Conservation (phyloP, 495 filamentous ascomycete species). For the Daldinia grandis region DNA sequence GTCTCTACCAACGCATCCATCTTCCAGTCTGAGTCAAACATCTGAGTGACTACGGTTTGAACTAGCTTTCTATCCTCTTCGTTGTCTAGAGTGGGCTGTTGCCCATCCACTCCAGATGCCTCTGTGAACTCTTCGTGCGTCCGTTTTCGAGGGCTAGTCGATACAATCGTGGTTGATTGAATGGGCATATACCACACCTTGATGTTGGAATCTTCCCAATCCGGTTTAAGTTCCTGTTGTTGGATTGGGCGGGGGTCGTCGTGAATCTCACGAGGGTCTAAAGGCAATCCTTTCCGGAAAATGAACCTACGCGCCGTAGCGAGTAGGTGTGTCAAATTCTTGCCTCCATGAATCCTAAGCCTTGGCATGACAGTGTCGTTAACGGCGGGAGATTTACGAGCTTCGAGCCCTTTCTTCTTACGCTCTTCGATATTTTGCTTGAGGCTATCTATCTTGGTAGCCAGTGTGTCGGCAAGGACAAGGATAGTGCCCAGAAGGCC, state of each 20-base stretch:
- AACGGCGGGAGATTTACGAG: conserved; percentile 3
- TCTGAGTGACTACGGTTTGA: conserved; percentile 70
- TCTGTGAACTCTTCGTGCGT: conserved; percentile 65
- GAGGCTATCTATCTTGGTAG: conserved; percentile 41
- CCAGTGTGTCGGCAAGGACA: conserved; percentile 73
- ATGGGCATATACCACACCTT: conserved; percentile 84
- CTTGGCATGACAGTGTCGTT: conserved; percentile 33
- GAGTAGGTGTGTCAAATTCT: conserved; percentile 79
- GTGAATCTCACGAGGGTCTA: conserved; percentile 71
- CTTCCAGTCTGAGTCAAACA: conserved; percentile 84
- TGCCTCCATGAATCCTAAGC: conserved; percentile 77
- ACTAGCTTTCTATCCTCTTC: conserved; percentile 59
- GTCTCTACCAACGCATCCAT: conserved; percentile 72
- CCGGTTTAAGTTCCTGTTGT: conserved; percentile 54
- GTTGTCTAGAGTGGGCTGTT: conserved; percentile 28
- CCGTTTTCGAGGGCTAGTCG: conserved; percentile 62
- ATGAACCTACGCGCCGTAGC: conserved; percentile 87
- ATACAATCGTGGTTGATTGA: conserved; percentile 39
- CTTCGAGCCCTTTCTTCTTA: conserved; percentile 42
- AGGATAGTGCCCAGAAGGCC: conserved; percentile 86
- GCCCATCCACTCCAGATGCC: conserved; percentile 3
- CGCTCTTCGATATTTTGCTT: conserved; percentile 42
- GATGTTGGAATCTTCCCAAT: conserved; percentile 77
- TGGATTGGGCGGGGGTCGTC: conserved; percentile 45
- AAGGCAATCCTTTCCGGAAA: conserved; percentile 82